Evolutionary conservation across 768 basidiomycete species (phyloP), one percentile per base, ranked within the genome.

Genomic region (Cyathus striatus): DNA sequence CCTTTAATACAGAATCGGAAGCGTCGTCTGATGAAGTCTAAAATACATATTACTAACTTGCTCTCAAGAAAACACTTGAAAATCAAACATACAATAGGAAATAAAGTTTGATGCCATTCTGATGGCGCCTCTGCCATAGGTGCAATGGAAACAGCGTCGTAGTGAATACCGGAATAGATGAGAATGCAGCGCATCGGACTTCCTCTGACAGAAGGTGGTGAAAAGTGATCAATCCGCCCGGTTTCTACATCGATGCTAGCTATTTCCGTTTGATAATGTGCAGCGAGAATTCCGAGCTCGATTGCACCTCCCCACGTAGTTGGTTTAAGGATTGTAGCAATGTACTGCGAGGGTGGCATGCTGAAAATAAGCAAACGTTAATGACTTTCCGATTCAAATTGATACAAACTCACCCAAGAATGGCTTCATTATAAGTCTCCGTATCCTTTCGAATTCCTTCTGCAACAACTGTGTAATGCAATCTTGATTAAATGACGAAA

Each of bases 161-260:
- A 99, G 60, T 98, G 94, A 36, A 97, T 96, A 2, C 95, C 95
- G 0, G 89, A 91, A 65, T 98, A 98, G 3, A 97, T 72, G n/a
- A 97, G 57, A 12, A 96, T 60, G 44, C 81, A 84, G 16, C 84
- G 73, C 60, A 59, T 73, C 20, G 59, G 62, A 21, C 46, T 48
- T 23, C 53, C 61, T 46, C 65, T 60, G 9, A 57, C 65, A 10
- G 70, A 64, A 21, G 70, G 67, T 38, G 87, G 77, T 1, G 79
- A 68, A 56, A 94, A 95, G 17, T 75, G 76, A 64, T 97, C 92
- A 46, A 92, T 76, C 14, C 94, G 78, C 0, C 94, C 94, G 0
- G 90, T 90, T 61, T 94, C 90, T 47, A 97, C 88, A 57, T 97
- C 94, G 44, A 95, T 73, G 48, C 86, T 90, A 2, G 83, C 80